Evolutionary conservation across 371 early-diverging fungal species (phyloP).

Genomic region (Mycotypha africana): DNA sequence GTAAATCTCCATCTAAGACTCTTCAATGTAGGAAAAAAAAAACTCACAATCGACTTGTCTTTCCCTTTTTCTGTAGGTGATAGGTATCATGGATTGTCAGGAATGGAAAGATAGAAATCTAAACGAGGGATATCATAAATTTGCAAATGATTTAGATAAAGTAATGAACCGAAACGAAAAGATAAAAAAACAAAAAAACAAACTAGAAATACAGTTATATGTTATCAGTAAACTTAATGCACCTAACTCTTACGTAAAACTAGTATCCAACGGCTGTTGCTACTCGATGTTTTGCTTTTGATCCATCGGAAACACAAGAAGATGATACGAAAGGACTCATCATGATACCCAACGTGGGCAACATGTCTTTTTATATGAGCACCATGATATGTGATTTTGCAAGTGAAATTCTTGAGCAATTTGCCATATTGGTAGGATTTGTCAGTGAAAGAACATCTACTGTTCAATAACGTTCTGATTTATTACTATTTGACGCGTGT

Average conservation of each 20-base stretch:
- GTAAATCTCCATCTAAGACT: too few relatives aligned
- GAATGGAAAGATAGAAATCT: conserved; percentile 63
- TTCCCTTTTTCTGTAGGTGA: too few relatives aligned
- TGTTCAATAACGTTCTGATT: too few relatives aligned
- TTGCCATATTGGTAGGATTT: conserved; percentile 28
- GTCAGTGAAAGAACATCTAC: too few relatives aligned
- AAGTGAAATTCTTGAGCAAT: conserved; percentile 59
- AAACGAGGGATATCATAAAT: conserved; percentile 59
- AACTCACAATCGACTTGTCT: background rate
- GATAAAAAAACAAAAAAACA: background rate
- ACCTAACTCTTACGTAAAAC: too few relatives aligned
- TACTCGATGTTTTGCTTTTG: conserved; percentile 77
- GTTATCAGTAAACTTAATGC: too few relatives aligned
- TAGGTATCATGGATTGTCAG: conserved; percentile 81
- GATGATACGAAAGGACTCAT: conserved; percentile 72
- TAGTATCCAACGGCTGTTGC: conserved; percentile 74
- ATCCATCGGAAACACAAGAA: conserved; percentile 68
- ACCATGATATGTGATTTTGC: conserved; percentile 74
- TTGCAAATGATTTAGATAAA: conserved; percentile 59
- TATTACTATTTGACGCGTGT: background rate
- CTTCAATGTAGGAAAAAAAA: too few relatives aligned
- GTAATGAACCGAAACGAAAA: too few relatives aligned
- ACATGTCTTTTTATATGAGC: conserved; percentile 69
- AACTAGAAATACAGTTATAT: background rate
- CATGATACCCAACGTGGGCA: conserved; percentile 79